Evolutionary conservation across 305 asterid species (phyloP).

Genomic region (Fraxinus dipetala): DNA sequence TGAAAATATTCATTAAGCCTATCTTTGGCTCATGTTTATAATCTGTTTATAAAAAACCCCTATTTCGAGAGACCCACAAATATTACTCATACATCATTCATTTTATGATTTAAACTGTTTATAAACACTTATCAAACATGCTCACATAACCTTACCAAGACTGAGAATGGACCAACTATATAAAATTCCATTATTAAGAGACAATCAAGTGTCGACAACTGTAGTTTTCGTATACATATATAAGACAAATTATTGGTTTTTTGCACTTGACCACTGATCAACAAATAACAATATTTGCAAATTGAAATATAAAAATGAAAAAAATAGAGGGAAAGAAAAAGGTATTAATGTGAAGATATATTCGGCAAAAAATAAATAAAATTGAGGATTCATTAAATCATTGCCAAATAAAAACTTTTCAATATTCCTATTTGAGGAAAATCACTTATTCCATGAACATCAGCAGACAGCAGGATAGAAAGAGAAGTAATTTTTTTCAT

Average conservation of each 20-base stretch:
- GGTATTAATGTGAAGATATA: neutral
- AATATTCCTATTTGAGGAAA: neutral
- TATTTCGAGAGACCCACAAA: neutral
- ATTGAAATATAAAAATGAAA: neutral
- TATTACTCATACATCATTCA: neutral
- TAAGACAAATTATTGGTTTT: neutral
- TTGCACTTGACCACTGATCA: neutral
- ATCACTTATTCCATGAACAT: neutral
- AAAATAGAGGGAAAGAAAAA: neutral
- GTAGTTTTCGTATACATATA: neutral
- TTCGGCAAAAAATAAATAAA: neutral
- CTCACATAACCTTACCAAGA: neutral
- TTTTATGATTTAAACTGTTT: neutral
- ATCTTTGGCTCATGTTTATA: neutral
- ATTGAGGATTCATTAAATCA: neutral
- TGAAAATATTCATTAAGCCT: neutral
- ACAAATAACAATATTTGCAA: neutral
- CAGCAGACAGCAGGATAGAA: neutral
- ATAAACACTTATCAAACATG: neutral
- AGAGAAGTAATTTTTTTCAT: neutral
- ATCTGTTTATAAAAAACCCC: neutral
- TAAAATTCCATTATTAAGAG: neutral
- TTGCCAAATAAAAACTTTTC: constrained; percentile 1
- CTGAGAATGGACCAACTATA: neutral
- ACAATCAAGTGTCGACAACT: neutral